Evolutionary conservation across 2,329 filamentous ascomycete genomes (phyloP), one percentile per base, ranked within the genome.

Genomic region (Ustulina deusta): DNA sequence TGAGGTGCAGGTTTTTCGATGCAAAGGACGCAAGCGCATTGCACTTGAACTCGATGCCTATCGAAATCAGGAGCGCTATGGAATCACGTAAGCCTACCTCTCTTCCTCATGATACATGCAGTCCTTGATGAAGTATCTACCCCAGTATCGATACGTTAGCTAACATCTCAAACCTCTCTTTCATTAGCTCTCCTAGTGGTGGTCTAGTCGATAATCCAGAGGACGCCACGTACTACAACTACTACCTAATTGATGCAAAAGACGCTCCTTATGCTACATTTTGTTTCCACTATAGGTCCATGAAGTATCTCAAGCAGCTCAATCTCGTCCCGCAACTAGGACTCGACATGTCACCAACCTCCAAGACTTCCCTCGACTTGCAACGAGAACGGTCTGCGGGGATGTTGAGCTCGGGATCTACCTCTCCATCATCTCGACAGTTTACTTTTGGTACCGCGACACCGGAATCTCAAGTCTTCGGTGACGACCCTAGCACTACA

Each of bases 281-380:
- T 67, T 81, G 81, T 29, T 87, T 89, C 68, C 84, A 89, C 66
- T 89, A 89, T 69, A 82, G 86, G 34, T 86, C 84, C 6, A 84
- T 81, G 82, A 78, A 81, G 10, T 83, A 81, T 61, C 81, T 89
- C 11, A 73, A 78, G 7, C 76, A 81, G 36, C 79, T 88, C 10
- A 85, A 84, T 61, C 76, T 89, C 4, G 81, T 86, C 29, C 80
- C 83, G 0, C 72, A 73, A 40, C 48, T 57, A 10, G 63, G 62
- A 40, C 55, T 63, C 46, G 62, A 52, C 15, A 25, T 44, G 27
- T 64, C 64, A 17, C 59, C 69, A 36, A 46, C 36, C n/a, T 44
- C 52, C 3, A 65, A 56, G 22, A 40, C 36, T 29, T 56, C 61
- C 17, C 15, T 46, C 13, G 36, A 56, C 59, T 38, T 34, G 3